Evolutionary conservation across 2,329 filamentous ascomycete genomes (phyloP).

Genomic region (Leptographium procerum): DNA sequence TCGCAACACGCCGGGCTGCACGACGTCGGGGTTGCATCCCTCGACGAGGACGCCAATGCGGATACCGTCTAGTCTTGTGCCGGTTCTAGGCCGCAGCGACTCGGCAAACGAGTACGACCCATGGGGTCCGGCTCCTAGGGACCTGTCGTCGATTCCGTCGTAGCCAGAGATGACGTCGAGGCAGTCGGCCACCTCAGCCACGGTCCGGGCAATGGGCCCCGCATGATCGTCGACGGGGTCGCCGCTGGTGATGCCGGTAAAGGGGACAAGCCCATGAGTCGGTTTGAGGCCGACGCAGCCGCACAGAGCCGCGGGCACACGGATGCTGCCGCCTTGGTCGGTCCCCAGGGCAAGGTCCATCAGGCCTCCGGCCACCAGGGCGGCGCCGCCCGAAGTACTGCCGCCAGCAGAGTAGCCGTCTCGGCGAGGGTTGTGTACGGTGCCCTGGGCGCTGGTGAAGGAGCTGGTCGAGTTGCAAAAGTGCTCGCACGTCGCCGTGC

Average conservation of each 20-base stretch:
- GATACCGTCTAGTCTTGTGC: conserved; percentile 23
- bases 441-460: conserved; percentile 64
- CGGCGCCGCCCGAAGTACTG: conserved; percentile 57
- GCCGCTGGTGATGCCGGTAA: conserved; percentile 30
- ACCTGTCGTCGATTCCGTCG: conserved; percentile 32
- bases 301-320: conserved; percentile 37
- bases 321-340: conserved; percentile 63
- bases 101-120: conserved; percentile 24
- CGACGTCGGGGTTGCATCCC: conserved; percentile 24
- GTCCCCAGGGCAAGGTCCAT: conserved; percentile 47
- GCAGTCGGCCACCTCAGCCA: conserved; percentile 28
- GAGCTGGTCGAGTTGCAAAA: conserved; percentile 42
- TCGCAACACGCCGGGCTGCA: conserved; percentile 24
- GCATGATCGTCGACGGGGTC: conserved; percentile 30
- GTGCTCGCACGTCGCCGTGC: conserved; percentile 62
- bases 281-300: conserved; percentile 32
- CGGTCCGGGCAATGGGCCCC: conserved; percentile 29
- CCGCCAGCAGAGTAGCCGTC: conserved; percentile 62
- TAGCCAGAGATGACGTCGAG: conserved; percentile 29
- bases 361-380: conserved; percentile 17
- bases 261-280: conserved; percentile 34
- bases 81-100: conserved; percentile 18
- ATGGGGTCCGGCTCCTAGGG: conserved; percentile 4
- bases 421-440: conserved; percentile 61
- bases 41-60: conserved; percentile 33